phyloP scores from a whole-genome alignment of 805 yeast species.

The Wickerhamiella brachini region DNA sequence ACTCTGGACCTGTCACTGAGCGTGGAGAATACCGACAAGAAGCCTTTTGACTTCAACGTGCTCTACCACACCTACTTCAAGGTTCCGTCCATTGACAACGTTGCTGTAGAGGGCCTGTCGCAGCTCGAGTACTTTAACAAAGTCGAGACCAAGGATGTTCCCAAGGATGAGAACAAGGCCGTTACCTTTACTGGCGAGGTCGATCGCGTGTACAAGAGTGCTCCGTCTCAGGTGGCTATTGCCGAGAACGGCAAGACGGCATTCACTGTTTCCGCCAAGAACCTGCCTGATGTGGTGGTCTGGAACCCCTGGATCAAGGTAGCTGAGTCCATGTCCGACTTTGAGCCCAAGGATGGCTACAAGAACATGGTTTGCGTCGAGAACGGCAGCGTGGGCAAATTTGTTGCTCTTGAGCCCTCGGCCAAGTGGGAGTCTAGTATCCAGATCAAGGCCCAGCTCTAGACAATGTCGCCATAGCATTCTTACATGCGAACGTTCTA shows the following conservation, averaged over 20 bases:
- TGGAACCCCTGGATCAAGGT: constrained; percentile 96
- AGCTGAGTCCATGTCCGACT: constrained; percentile 75
- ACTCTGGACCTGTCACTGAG: constrained; percentile 43
- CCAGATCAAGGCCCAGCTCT: constrained; percentile 7
- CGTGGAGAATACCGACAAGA: constrained; percentile 55
- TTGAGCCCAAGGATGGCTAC: constrained; percentile 73
- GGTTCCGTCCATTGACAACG: constrained; percentile 63
- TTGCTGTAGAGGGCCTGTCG: constrained; percentile 61
- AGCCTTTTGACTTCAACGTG: constrained; percentile 76
- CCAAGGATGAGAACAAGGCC: constrained; percentile 19
- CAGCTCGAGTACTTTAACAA: constrained; percentile 69
- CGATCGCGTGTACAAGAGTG: constrained; percentile 68
- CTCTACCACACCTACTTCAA: constrained; percentile 82
- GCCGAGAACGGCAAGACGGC: constrained; percentile 57
- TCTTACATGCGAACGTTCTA: too few species aligned
- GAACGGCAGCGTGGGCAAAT: constrained; percentile 75
- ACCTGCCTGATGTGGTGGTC: constrained; percentile 58
- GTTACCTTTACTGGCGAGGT: constrained; percentile 39
- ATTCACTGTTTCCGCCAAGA: constrained; percentile 46
- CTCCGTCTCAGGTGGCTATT: constrained; percentile 42
- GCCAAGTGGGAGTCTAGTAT: constrained; percentile 49
- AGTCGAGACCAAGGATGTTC: constrained; percentile 34
- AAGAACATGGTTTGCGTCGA: constrained; percentile 86
- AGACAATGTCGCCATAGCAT: too few species aligned
- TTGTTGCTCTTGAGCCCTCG: constrained; percentile 53